Conservation (phyloP, 2,329 filamentous ascomycete genomes). For the Sporothrix luriei region DNA sequence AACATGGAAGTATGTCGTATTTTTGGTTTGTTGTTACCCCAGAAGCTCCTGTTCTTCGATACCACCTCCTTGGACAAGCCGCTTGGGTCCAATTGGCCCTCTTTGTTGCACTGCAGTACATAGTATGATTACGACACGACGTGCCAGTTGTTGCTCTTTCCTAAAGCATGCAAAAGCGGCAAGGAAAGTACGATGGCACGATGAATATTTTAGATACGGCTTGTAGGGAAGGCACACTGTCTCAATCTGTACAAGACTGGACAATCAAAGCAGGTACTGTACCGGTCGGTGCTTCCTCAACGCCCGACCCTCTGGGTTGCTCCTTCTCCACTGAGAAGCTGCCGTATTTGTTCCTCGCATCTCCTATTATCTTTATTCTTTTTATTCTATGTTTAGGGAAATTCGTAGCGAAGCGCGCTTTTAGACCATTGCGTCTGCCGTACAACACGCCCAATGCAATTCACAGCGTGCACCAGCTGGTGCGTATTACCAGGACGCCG, state of each 20-base stretch:
- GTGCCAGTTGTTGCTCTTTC: background rate
- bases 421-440: background rate
- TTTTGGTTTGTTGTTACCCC: too few species aligned
- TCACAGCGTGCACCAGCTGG: slow-evolving; percentile 25
- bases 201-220: too few species aligned
- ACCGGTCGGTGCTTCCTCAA: slow-evolving; percentile 6
- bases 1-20: background rate
- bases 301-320: slow-evolving; percentile 8
- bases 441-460: background rate
- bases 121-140: background rate
- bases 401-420: slow-evolving; percentile 15
- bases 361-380: background rate
- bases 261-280: slow-evolving; percentile 11
- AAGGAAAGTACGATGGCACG: too few species aligned
- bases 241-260: background rate
- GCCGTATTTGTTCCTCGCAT: background rate
- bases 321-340: background rate
- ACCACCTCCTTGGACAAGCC: too few species aligned
- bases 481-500: slow-evolving; percentile 22
- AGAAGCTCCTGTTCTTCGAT: too few species aligned
- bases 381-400: slow-evolving; percentile 22
- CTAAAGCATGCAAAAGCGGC: background rate
- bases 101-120: background rate
- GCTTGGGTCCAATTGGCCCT: background rate
- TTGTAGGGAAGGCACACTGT: background rate